A percentile compares a stretch with the other conserved stretches of the same genome.
Evolutionary conservation across 805 yeast genomes (phyloP).

Genomic region (Torulaspora microellipsoides): DNA sequence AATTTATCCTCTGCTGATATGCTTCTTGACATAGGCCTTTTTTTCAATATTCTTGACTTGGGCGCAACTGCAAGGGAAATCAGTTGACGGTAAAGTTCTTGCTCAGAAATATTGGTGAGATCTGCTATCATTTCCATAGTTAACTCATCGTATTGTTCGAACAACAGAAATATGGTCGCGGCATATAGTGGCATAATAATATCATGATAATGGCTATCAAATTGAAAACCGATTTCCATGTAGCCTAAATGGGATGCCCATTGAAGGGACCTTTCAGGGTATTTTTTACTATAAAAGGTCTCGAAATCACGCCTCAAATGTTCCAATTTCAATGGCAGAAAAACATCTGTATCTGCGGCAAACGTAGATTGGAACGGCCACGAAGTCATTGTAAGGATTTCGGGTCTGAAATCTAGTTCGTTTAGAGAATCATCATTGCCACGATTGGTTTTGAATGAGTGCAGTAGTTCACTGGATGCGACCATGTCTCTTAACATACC

Average conservation of each 20-base stretch:
- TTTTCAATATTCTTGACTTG: slow-evolving; percentile 65
- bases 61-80: slow-evolving; percentile 85
- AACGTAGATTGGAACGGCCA: slow-evolving; percentile 55
- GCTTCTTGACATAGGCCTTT: slow-evolving; percentile 70
- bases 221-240: slow-evolving; percentile 69
- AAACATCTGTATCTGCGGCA: slow-evolving; percentile 29
- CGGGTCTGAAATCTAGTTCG: slow-evolving; percentile 42
- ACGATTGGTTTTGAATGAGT: slow-evolving; percentile 10
- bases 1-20: slow-evolving; percentile 62
- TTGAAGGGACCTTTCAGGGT: slow-evolving; percentile 52
- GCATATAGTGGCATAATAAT: slow-evolving; percentile 77
- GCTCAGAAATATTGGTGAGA: slow-evolving; percentile 64
- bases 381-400: slow-evolving; percentile 54
- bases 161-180: slow-evolving; percentile 71
- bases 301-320: slow-evolving; percentile 45
- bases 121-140: slow-evolving; percentile 59
- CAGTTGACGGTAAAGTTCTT: slow-evolving; percentile 70
- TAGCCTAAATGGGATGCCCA: slow-evolving; percentile 88
- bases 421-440: slow-evolving; percentile 13
- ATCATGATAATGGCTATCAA: slow-evolving; percentile 66
- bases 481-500: slow-evolving; percentile 83
- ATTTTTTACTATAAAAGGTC: slow-evolving; percentile 45
- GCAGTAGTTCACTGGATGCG: slow-evolving; percentile 42
- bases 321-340: slow-evolving; percentile 43
- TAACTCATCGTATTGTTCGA: slow-evolving; percentile 52